These are phyloP conservation scores for Globisporangium polare DNA, from an alignment of 352 stramenopile species.

Conservation along the genomic window DNA sequence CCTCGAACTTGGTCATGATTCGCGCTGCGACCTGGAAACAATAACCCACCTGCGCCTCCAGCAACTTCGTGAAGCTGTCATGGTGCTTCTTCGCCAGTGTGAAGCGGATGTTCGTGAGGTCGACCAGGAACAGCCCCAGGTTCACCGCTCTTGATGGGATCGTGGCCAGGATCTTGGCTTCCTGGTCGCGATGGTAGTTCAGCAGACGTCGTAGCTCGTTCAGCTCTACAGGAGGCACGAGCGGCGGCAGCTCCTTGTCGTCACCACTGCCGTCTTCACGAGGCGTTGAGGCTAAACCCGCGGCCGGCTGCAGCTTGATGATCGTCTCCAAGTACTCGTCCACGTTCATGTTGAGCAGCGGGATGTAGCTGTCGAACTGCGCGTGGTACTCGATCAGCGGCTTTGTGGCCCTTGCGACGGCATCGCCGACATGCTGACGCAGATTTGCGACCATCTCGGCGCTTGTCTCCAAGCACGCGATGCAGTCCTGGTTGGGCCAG, in stretches of 20 bases:
- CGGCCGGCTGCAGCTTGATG: conserved; percentile 39
- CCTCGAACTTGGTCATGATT: conserved; percentile 80
- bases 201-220: conserved; percentile 70
- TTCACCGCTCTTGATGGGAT: conserved; percentile 67
- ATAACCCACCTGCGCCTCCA: conserved; percentile 64
- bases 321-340: conserved; percentile 72
- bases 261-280: conserved; percentile 24
- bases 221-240: conserved; percentile 63
- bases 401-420: conserved; percentile 37
- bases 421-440: conserved; percentile 40
- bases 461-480: conserved; percentile 74
- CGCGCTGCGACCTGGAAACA: conserved; percentile 65
- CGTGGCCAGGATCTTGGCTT: conserved; percentile 61
- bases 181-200: conserved; percentile 56
- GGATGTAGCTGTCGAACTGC: conserved; percentile 82
- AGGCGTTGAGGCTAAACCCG: conserved; percentile 17
- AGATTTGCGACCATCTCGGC: conserved; percentile 58
- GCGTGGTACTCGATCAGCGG: conserved; percentile 75
- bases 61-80: conserved; percentile 64
- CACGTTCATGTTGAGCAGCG: conserved; percentile 90
- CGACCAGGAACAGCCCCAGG: conserved; percentile 72
- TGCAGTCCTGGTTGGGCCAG: conserved; percentile 91
- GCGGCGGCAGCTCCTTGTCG: conserved; percentile 37
- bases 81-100: conserved; percentile 74
- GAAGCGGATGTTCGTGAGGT: conserved; percentile 77